phyloP scores from a whole-genome alignment of 2,329 filamentous ascomycete genomes.

The Sphaerulina musiva region DNA sequence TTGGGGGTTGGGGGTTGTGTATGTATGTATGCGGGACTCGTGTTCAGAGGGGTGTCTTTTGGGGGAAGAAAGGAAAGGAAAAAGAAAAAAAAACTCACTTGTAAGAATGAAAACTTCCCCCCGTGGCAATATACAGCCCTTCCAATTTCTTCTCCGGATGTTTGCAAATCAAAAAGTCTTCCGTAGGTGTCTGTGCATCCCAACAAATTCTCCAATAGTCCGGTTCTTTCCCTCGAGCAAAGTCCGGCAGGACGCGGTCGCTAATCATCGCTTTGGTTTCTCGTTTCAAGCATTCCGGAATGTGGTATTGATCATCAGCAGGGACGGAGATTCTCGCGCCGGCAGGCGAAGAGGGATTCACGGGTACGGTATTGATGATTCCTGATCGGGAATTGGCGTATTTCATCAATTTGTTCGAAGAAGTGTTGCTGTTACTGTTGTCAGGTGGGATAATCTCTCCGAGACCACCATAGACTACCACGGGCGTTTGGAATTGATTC shows the following conservation, averaged over 20 bases:
- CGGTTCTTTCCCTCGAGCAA: slow-evolving; percentile 31
- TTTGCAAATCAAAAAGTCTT: slow-evolving; percentile 54
- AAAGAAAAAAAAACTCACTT: slow-evolving; percentile 12
- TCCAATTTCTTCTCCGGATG: slow-evolving; percentile 45
- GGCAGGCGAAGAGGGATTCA: slow-evolving; percentile 34
- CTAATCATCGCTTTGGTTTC: slow-evolving; percentile 17
- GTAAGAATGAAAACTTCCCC: slow-evolving; percentile 55
- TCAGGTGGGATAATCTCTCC: slow-evolving; percentile 39
- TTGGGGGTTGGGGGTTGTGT: no score
- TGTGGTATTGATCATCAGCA: slow-evolving; percentile 15
- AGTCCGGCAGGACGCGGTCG: slow-evolving; percentile 30
- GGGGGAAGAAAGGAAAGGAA: no score
- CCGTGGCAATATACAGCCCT: slow-evolving; percentile 55
- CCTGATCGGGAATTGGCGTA: slow-evolving; percentile 54
- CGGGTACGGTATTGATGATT: slow-evolving; percentile 47
- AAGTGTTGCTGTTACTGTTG: slow-evolving; percentile 27
- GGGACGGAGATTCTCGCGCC: slow-evolving; percentile 51
- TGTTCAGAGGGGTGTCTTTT: no score
- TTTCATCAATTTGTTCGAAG: slow-evolving; percentile 49
- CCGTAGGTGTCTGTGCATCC: slow-evolving; percentile 56
- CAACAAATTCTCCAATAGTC: slow-evolving; percentile 47
- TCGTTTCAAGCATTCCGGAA: slow-evolving; percentile 16
- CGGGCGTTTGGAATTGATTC: slow-evolving; percentile 41
- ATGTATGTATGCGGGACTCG: no score
- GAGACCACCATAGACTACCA: slow-evolving; percentile 46